A percentile compares a stretch with the other conserved stretches of the same genome.
Evolutionary conservation across 768 basidiomycete species (phyloP).

Genomic region (Boletales sp.): DNA sequence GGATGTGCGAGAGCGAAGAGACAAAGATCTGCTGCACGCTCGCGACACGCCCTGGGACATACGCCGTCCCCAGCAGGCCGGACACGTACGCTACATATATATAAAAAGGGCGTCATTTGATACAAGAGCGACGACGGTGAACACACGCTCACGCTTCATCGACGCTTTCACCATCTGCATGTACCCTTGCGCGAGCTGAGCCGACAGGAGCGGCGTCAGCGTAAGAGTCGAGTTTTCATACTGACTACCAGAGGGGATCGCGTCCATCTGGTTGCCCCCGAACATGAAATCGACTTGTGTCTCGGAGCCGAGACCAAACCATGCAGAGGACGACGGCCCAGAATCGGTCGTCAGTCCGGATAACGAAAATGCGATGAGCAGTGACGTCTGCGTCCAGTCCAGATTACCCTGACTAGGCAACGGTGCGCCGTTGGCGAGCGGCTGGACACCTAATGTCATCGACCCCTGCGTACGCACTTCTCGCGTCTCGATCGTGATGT

Average conservation of each 20-base stretch:
- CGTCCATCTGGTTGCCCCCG: slow-evolving; percentile 2
- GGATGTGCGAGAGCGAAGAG: slow-evolving; percentile 11
- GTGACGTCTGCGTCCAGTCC: slow-evolving; percentile 15
- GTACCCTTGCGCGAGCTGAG: slow-evolving; percentile 7
- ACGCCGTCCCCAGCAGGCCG: slow-evolving; percentile 8
- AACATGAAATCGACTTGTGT: slow-evolving; percentile 11
- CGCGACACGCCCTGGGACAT: slow-evolving; percentile 15
- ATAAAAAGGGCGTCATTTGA: not conserved
- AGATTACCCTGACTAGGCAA: slow-evolving; percentile 10
- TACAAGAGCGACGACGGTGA: not conserved
- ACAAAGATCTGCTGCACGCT: slow-evolving; percentile 9
- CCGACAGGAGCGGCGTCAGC: slow-evolving; percentile 4
- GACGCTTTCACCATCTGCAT: slow-evolving; percentile 10
- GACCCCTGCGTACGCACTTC: slow-evolving; percentile 16
- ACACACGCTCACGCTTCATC: slow-evolving; percentile 13
- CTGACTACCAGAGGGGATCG: not conserved
- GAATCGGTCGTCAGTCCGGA: slow-evolving; percentile 6
- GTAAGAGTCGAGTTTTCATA: slow-evolving; percentile 4
- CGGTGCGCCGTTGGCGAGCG: not conserved
- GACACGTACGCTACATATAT: slow-evolving; percentile 14
- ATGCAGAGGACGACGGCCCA: slow-evolving; percentile 5
- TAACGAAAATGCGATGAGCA: slow-evolving; percentile 8
- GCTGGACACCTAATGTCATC: slow-evolving; percentile 11
- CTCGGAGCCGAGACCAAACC: slow-evolving; percentile 7
- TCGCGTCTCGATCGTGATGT: slow-evolving; percentile 19